phyloP scores from a whole-genome alignment of 139 green algal genomes.

The Zygnema cylindricum region DNA sequence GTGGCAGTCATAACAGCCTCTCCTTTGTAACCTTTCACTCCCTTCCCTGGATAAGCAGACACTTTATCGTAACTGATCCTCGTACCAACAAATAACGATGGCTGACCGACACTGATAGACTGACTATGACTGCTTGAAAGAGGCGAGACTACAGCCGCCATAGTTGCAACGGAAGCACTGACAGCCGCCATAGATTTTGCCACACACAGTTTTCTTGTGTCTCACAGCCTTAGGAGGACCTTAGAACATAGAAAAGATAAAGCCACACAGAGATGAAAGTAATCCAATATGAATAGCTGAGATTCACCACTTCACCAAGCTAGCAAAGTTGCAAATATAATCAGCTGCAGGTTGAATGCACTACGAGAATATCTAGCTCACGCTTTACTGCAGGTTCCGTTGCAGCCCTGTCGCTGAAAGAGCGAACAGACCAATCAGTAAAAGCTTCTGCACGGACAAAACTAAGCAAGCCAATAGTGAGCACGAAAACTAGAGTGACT shows the following conservation, averaged over 20 bases:
- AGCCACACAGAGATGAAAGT: too few species aligned
- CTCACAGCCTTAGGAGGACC: neutral
- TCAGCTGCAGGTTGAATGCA: too few species aligned
- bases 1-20: neutral
- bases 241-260: neutral
- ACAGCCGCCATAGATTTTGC: neutral
- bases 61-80: neutral
- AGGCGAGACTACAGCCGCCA: neutral
- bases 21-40: neutral
- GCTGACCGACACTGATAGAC: neutral
- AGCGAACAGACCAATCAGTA: too few species aligned
- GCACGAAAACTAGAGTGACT: too few species aligned
- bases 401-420: too few species aligned
- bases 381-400: too few species aligned
- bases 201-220: neutral
- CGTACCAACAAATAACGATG: neutral
- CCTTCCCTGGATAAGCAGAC: neutral
- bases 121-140: neutral
- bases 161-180: neutral
- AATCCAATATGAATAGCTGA: too few species aligned
- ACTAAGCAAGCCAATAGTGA: too few species aligned
- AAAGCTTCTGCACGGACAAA: too few species aligned
- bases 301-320: too few species aligned
- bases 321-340: too few species aligned
- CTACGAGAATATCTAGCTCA: too few species aligned